These are phyloP conservation scores for Cyclotella choctawhatcheeana DNA, from an alignment of 108 stramenopile species.

Conservation along the genomic window DNA sequence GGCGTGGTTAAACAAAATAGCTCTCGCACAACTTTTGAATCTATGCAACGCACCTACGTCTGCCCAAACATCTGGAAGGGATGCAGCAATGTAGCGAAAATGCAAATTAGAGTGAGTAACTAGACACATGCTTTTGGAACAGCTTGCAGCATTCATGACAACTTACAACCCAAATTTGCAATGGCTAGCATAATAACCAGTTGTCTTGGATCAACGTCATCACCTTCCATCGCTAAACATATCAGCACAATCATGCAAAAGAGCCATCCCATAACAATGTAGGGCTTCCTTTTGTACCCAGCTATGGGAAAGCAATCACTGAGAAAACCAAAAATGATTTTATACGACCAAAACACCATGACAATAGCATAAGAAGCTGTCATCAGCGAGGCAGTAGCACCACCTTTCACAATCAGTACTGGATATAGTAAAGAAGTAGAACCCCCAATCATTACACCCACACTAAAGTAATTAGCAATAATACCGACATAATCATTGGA, in stretches of 20 bases:
- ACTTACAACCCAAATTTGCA: conserved; percentile 46
- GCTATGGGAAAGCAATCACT: conserved; percentile 57
- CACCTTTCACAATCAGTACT: conserved; percentile 44
- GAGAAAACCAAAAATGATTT: conserved; percentile 59
- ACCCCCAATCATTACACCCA: conserved; percentile 54
- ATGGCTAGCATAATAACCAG: conserved; percentile 42
- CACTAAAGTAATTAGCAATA: conserved; percentile 50
- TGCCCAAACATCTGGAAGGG: conserved; percentile 54
- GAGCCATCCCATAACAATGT: conserved; percentile 53
- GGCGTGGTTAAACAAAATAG: too few species aligned
- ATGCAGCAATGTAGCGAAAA: too few species aligned
- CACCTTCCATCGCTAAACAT: conserved; percentile 37
- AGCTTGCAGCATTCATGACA: too few species aligned
- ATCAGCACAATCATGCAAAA: conserved; percentile 44
- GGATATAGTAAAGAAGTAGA: conserved; percentile 51
- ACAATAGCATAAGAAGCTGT: conserved; percentile 44
- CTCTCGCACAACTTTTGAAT: too few species aligned
- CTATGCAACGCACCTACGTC: too few species aligned
- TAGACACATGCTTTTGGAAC: too few species aligned
- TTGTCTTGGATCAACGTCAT: conserved; percentile 30
- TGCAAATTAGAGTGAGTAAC: too few species aligned
- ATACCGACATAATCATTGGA: conserved; percentile 53
- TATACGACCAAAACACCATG: conserved; percentile 57
- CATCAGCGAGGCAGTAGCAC: conserved; percentile 41
- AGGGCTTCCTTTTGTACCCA: conserved; percentile 62